Percentiles rank a stretch among this genome's conserved stretches.
Evolutionary conservation across 2,329 filamentous ascomycete species (phyloP).

Genomic region (Ceratocystis ficicola): DNA sequence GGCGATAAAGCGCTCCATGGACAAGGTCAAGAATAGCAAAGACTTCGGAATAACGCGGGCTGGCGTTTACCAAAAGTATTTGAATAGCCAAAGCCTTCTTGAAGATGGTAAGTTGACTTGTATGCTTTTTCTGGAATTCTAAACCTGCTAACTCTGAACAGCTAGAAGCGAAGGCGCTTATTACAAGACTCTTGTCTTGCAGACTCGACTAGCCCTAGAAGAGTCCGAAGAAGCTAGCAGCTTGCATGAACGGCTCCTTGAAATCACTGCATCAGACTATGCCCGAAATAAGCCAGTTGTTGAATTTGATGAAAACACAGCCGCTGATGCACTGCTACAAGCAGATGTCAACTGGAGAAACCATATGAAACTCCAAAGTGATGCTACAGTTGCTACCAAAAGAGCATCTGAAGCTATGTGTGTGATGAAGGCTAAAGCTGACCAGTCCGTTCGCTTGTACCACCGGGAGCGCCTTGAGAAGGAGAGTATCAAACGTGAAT

Average conservation of each 20-base stretch:
- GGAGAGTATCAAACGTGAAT: background rate
- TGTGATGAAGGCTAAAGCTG: background rate
- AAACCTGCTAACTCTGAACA: background rate
- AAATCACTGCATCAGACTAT: background rate
- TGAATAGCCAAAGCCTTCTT: background rate
- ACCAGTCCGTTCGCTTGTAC: background rate
- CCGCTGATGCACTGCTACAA: background rate
- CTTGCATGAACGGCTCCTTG: background rate
- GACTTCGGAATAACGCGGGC: background rate
- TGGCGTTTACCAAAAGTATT: background rate
- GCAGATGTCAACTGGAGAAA: background rate
- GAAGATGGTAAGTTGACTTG: background rate
- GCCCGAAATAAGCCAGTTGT: background rate
- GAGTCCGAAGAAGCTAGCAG: background rate
- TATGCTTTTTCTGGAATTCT: background rate
- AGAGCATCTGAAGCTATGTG: background rate
- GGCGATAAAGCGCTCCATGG: background rate
- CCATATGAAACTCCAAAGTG: background rate
- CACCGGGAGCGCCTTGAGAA: slow-evolving; percentile 7
- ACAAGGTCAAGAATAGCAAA: background rate
- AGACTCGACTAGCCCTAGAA: background rate
- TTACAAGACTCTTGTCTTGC: background rate
- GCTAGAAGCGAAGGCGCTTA: background rate
- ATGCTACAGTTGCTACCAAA: background rate
- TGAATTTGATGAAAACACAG: background rate